phyloP scores from a whole-genome alignment of 768 basidiomycete species.

The Asterophora lycoperdoides region DNA sequence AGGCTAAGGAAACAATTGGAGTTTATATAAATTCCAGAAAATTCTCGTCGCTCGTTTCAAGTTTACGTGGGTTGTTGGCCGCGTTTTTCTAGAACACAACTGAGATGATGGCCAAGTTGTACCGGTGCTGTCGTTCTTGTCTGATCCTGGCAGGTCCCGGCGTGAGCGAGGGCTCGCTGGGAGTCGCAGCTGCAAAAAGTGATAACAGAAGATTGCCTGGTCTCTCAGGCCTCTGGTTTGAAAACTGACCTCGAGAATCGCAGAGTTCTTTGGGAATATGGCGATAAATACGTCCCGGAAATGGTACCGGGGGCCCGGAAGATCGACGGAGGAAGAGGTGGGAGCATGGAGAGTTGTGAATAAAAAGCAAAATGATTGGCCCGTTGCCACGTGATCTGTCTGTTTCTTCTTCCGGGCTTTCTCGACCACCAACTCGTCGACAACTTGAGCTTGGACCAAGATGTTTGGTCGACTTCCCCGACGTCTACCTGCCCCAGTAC shows the following conservation, averaged over 20 bases:
- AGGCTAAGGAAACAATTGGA: background rate
- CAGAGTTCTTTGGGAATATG: too few relatives aligned
- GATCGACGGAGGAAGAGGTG: too few relatives aligned
- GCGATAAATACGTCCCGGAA: too few relatives aligned
- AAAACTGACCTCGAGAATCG: too few relatives aligned
- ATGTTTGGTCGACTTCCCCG: slow-evolving; percentile 34
- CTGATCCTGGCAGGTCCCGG: background rate
- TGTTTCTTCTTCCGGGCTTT: slow-evolving; percentile 21
- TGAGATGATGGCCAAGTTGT: background rate
- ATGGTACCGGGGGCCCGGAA: too few relatives aligned
- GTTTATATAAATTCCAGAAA: too few relatives aligned
- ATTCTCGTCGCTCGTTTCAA: slow-evolving; percentile 1
- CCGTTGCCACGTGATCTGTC: slow-evolving; percentile 17
- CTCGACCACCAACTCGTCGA: slow-evolving; percentile 11
- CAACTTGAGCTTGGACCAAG: slow-evolving; percentile 3
- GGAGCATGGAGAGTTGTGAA: background rate
- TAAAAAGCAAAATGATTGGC: slow-evolving; percentile 10
- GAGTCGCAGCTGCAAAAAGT: background rate
- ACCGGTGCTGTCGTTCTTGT: background rate
- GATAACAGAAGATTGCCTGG: too few relatives aligned
- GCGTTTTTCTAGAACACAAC: too few relatives aligned
- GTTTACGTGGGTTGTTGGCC: background rate
- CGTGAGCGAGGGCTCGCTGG: background rate
- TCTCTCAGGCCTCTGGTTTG: too few relatives aligned
- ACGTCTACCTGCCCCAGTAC: slow-evolving; percentile 23